Base-by-base conservation (phyloP, 2,329 filamentous ascomycete species). In the Graphiopsis chlorocephala region DNA sequence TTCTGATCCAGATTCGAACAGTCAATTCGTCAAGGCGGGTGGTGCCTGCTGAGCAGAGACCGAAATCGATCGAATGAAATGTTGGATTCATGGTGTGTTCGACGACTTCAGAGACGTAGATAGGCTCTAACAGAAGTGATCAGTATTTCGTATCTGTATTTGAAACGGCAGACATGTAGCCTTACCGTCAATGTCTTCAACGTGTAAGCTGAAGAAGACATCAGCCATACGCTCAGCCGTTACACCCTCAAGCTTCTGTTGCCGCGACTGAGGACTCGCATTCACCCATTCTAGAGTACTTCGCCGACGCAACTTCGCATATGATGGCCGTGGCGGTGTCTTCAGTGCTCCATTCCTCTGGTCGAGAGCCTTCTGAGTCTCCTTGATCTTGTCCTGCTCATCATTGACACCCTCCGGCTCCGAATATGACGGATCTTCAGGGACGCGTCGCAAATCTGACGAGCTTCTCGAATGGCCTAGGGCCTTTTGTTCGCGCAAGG, bases 61-160 rank as follows among this genome's bases (percentile, higher is more conserved):
- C 84, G 6, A 97, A 83, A 67, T 96, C 90, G 75, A 97, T 96
- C 75, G 91, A 90, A 50, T 87, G 87, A 75, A 97, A 98, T 71
- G 90, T 92, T 68, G 95, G 95, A 76, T 97, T 97, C 76, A 92
- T 93, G n/a, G 91, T 88, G 72, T 88, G 87, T 70, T 90, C 85
- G 29, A 88, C 85, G 25, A 90, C 83, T 78, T 98, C 94, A 73
- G 93, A 97, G 71, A 97, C 86, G 76, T 97, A 97, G n/a, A 97
- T 80, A 0, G 94, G 93, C 17, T 92, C 88, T 55, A 83, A 3
- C 7, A 14, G 31, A 57, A 52, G n/a, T 67, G 45, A 52, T 72
- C 67, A 72, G 69, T 64, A 52, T 15, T 12, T 31, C 11, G 15
- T 56, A 11, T 10, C 6, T 23, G 15, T 31, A 20, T 45, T 38